Evolutionary conservation across 306 rosid genomes (phyloP).

Genomic region (Cicer pinnatifidum): DNA sequence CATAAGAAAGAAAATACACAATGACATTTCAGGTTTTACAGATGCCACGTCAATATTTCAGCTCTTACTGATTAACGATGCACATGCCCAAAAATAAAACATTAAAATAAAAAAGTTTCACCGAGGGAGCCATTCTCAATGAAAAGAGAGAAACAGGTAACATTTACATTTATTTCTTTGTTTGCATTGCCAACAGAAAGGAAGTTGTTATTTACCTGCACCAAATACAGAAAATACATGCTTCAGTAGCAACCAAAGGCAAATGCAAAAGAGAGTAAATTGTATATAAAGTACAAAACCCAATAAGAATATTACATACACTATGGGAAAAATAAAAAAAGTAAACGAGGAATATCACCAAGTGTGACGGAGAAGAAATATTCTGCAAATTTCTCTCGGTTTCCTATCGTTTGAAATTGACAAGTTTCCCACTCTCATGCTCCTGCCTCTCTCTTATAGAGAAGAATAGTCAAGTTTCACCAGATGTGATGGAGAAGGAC

Average conservation of each 20-base stretch:
- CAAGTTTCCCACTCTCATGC: slow-evolving; percentile 14
- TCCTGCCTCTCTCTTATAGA: slow-evolving; percentile 4
- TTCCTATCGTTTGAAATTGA: slow-evolving; percentile 17
- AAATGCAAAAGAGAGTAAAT: slow-evolving; percentile 13
- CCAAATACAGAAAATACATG: slow-evolving; percentile 38
- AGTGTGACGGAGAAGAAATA: slow-evolving; percentile 25
- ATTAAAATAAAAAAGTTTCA: slow-evolving; percentile 5
- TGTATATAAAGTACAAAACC: slow-evolving; percentile 21
- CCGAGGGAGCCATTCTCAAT: slow-evolving; percentile 24
- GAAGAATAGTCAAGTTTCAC: slow-evolving; percentile 22
- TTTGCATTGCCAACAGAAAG: slow-evolving; percentile 93
- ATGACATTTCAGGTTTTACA: slow-evolving; percentile 16
- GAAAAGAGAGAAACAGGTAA: slow-evolving; percentile 24
- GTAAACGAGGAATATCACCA: slow-evolving; percentile 17
- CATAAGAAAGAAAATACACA: slow-evolving; percentile 29
- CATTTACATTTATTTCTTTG: slow-evolving; percentile 82
- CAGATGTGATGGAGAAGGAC: background rate
- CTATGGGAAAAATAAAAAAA: slow-evolving; percentile 37
- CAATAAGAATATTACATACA: slow-evolving; percentile 10
- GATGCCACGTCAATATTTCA: slow-evolving; percentile 23
- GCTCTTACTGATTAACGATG: slow-evolving; percentile 30
- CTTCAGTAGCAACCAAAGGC: slow-evolving; percentile 42
- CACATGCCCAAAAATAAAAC: slow-evolving; percentile 26
- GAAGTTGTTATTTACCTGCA: slow-evolving; percentile 98
- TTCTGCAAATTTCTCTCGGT: slow-evolving; percentile 18